Evolutionary conservation across 192 early-diverging fungal species (phyloP), one percentile per base, ranked within the genome.

Genomic region (Backusella macrospora): DNA sequence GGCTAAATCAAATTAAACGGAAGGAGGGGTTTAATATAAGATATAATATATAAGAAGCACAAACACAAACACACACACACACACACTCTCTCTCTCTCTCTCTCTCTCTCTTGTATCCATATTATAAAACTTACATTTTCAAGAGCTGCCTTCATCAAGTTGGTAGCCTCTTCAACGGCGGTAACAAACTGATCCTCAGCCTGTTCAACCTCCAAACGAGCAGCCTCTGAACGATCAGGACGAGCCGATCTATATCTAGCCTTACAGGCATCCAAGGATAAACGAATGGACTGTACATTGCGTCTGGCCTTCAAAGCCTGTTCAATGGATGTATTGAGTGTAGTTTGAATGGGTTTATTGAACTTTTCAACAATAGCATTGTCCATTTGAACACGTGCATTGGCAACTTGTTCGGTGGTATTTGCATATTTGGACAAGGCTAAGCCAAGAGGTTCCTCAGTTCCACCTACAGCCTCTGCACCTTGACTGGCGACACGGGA

Each of bases 131-230:
- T 83, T 79, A 88, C 87, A 77, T 85, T 93, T 76, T 95, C 96
- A 34, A 98, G 88, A 8, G 96, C 94, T 26, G 90, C 82, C 77
- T 93, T 93, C 98, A 99, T 99, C 71, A 96, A 87, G 9, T 85
- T 91, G 81, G 96, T 99, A 18, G 95, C 94, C 76, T 98, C 96
- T 78, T 98, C 96, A 37, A 99, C 92, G 6, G 94, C 92, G 14
- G 92, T 93, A 7, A 98, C 95, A 89, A 98, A 98, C 66, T 92
- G 89, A 86, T 98, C 98, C 81, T 99, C 96, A 16, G 95, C 91
- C 44, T 90, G 83, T 77, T 96, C 93, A n/a, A 97, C 93, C 68
- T 98, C 95, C 6, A 87, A 76, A 29, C 95, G 87, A 26, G 87
- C 87, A 40, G 83, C 90, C 45, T 97, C 96, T 8, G 88, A 90